A percentile compares a stretch with the other conserved stretches of the same genome.
Conservation (phyloP, 1,284 basidiomycete genomes). For the Meripilus lineatus region DNA sequence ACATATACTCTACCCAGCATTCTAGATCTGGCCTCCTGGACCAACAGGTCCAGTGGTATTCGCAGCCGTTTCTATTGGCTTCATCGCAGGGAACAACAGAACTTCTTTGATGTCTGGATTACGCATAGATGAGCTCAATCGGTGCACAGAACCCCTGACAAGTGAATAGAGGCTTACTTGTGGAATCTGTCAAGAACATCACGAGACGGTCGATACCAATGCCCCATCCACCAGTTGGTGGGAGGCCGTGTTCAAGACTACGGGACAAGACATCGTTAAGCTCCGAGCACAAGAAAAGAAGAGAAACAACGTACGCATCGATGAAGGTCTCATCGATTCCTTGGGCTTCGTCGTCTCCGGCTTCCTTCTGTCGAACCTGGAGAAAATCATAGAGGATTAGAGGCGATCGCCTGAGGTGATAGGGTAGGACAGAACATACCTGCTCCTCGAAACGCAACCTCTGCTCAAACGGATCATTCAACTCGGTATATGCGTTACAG, state of each 20-base stretch:
- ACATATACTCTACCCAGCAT: too few species aligned
- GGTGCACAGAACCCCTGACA: too few species aligned
- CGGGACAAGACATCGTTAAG: constrained; percentile 9
- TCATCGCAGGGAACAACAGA: constrained; percentile 87
- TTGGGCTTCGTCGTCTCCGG: constrained; percentile 97
- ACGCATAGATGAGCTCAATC: constrained; percentile 16
- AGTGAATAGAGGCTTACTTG: constrained; percentile 55
- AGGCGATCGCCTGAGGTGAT: constrained; percentile 7
- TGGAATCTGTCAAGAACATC: constrained; percentile 94
- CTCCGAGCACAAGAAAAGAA: constrained; percentile 3
- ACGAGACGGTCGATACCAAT: constrained; percentile 91
- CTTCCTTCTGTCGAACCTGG: constrained; percentile 91
- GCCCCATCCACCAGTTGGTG: constrained; percentile 97
- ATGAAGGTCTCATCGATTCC: constrained; percentile 94
- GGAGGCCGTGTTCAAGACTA: constrained; percentile 94
- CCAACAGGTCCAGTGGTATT: constrained; percentile 25
- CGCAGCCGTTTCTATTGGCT: constrained; percentile 56
- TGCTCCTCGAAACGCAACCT: constrained; percentile 95
- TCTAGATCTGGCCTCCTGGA: constrained; percentile 28
- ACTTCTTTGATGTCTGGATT: constrained; percentile 88
- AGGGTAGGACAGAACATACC: too few species aligned
- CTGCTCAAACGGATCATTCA: constrained; percentile 98
- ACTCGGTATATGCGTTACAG: constrained; percentile 97
- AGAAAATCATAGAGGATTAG: too few species aligned
- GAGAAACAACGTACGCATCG: constrained; percentile 63